Percentiles rank a stretch among this genome's conserved stretches.
Conservation (phyloP, 352 stramenopile genomes). For the Elongisporangium senticosum region DNA sequence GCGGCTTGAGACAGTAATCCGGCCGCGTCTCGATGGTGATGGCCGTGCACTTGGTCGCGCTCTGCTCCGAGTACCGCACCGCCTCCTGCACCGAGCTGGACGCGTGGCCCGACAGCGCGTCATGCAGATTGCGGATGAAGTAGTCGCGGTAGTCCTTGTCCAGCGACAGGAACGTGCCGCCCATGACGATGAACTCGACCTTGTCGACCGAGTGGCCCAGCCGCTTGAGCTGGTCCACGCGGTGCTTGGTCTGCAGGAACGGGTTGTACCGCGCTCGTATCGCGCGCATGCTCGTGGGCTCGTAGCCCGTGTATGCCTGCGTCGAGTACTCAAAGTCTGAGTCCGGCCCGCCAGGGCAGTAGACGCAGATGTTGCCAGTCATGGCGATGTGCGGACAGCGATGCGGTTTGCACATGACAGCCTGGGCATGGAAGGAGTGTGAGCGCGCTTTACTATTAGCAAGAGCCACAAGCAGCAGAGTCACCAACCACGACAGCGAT, state of each 20-base stretch:
- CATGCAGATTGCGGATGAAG: constrained; percentile 96
- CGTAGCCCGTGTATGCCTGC: constrained; percentile 95
- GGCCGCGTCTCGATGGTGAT: constrained; percentile 98
- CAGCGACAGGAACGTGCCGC: constrained; percentile 95
- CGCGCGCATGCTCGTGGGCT: constrained; percentile 95
- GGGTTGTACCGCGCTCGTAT: constrained; percentile 96
- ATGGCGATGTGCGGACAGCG: constrained; percentile 97
- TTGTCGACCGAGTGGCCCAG: constrained; percentile 95
- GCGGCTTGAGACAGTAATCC: constrained; percentile 96
- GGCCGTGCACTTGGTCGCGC: constrained; percentile 74
- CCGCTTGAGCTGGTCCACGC: constrained; percentile 85
- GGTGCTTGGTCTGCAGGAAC: constrained; percentile 89
- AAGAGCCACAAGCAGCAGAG: not conserved
- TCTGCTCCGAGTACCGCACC: constrained; percentile 92
- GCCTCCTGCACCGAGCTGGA: constrained; percentile 90
- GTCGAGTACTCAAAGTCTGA: constrained; percentile 98
- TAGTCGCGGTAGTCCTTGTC: constrained; percentile 94
- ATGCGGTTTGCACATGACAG: constrained; percentile 97
- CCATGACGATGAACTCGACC: constrained; percentile 98
- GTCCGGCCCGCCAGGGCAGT: constrained; percentile 94
- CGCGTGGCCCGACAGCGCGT: constrained; percentile 92
- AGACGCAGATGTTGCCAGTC: constrained; percentile 96
- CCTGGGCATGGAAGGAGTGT: constrained; percentile 18
- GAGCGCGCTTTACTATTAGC: not conserved
- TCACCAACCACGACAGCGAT: constrained; percentile 89